These are phyloP conservation scores for Fusarium pseudocircinatum DNA, from an alignment of 2,329 filamentous ascomycete species.

Conservation along the genomic window DNA sequence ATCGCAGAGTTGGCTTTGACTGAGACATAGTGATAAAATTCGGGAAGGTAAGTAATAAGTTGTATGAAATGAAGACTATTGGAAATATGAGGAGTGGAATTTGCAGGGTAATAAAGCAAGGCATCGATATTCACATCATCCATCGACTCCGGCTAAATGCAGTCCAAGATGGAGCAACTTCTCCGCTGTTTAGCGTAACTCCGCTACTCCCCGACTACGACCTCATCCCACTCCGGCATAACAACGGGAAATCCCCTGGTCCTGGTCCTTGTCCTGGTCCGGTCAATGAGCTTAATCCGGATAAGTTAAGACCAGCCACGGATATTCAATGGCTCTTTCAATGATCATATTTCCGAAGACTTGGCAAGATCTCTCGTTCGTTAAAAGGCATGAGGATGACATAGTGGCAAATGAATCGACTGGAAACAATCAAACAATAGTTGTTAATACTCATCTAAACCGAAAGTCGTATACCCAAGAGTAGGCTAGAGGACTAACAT, in stretches of 20 bases:
- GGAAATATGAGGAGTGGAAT: background rate
- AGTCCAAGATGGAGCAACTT: background rate
- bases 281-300: background rate
- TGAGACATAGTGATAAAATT: background rate
- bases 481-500: background rate
- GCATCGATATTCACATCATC: background rate
- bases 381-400: rapidly evolving
- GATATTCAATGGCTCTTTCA: background rate
- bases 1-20: slow-evolving; percentile 44
- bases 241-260: background rate
- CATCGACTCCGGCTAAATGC: background rate
- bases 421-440: background rate
- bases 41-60: rapidly evolving
- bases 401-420: background rate
- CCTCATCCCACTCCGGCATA: background rate
- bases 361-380: too few relatives aligned
- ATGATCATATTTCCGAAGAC: background rate
- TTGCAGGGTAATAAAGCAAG: background rate
- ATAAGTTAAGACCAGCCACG: background rate
- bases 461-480: rapidly evolving
- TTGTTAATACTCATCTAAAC: too few relatives aligned
- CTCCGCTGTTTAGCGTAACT: background rate
- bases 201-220: background rate
- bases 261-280: background rate
- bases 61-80: too few relatives aligned